These are phyloP conservation scores for Bretschneidera sinensis DNA, from an alignment of 345 rosid species.

Conservation along the genomic window DNA sequence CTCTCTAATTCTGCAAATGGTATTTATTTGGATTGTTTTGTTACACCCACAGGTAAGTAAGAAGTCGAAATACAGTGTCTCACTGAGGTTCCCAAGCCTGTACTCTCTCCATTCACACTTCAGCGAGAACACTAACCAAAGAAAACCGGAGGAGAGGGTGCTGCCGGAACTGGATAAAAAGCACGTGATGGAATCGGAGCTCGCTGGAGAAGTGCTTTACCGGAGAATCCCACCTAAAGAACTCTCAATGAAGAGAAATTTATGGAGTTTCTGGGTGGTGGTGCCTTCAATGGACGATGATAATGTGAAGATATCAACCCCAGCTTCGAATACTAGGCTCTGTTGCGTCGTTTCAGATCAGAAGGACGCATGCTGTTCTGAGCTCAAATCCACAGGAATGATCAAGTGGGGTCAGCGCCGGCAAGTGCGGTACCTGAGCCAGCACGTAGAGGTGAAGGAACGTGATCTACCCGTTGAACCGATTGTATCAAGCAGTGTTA, in stretches of 20 bases:
- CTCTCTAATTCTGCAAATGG: neutral
- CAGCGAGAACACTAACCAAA: slow-evolving; percentile 20
- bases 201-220: slow-evolving; percentile 59
- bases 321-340: slow-evolving; percentile 18
- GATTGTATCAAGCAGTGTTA: neutral
- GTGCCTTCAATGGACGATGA: slow-evolving; percentile 17
- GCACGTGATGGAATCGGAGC: slow-evolving; percentile 42
- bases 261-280: slow-evolving; percentile 65
- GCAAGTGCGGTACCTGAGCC: slow-evolving; percentile 45
- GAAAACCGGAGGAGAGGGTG: slow-evolving; percentile 28
- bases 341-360: slow-evolving; percentile 17
- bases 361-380: slow-evolving; percentile 46
- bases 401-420: slow-evolving; percentile 73
- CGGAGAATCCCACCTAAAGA: slow-evolving; percentile 53
- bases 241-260: slow-evolving; percentile 35
- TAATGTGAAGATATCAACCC: slow-evolving; percentile 10
- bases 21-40: neutral
- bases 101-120: slow-evolving; percentile 51
- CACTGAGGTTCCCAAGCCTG: slow-evolving; percentile 67
- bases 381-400: slow-evolving; percentile 44
- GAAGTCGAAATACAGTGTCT: slow-evolving; percentile 46
- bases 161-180: slow-evolving; percentile 73
- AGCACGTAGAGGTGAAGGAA: slow-evolving; percentile 15
- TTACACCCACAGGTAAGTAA: slow-evolving; percentile 52
- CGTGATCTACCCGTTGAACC: neutral